A percentile compares a stretch with the other conserved stretches of the same genome.
Conservation (phyloP, 2,329 filamentous ascomycete genomes). For the Apiospora kogelbergensis region DNA sequence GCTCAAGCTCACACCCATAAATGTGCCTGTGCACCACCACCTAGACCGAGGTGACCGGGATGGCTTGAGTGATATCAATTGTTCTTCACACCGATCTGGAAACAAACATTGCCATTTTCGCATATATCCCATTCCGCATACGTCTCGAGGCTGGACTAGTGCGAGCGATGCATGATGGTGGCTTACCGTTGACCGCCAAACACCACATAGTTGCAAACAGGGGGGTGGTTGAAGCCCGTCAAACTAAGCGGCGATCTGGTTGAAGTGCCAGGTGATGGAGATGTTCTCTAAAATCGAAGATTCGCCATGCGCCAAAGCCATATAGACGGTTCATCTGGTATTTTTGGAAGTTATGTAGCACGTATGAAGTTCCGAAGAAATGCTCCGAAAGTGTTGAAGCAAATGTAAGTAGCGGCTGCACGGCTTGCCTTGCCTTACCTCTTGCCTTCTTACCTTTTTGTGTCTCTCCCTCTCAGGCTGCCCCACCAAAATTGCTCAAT, state of each 20-base stretch:
- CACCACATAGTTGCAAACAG: background rate
- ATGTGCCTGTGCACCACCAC: too few relatives aligned
- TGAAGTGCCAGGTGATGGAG: background rate
- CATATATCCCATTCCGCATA: background rate
- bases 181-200: conserved; percentile 5
- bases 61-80: background rate
- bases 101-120: background rate
- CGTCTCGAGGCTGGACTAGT: background rate
- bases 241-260: background rate
- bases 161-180: background rate
- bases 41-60: background rate
- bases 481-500: background rate
- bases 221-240: background rate
- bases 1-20: background rate
- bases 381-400: background rate
- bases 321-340: too few relatives aligned
- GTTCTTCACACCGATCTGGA: background rate
- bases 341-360: too few relatives aligned
- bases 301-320: too few relatives aligned
- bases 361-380: background rate
- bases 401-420: background rate
- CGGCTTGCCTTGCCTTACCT: background rate
- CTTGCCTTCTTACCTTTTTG: background rate
- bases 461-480: background rate
- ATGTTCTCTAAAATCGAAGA: background rate